Evolutionary conservation across 1,139 yeast genomes (phyloP).

Genomic region (Blastobotrys malaysiensis): DNA sequence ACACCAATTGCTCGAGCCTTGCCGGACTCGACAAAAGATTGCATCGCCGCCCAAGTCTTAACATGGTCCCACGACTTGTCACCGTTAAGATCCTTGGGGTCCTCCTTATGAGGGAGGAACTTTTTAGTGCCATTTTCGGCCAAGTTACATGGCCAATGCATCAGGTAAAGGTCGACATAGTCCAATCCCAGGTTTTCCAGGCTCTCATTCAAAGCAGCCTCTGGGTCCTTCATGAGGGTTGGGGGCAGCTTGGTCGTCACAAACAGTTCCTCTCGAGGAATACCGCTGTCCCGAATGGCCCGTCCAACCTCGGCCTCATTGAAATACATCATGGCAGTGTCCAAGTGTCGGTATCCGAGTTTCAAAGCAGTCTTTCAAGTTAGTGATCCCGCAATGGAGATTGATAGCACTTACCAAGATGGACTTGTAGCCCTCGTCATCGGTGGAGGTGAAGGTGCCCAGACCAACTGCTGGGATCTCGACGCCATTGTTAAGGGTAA

Average conservation of each 20-base stretch:
- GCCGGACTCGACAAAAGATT: slow-evolving; percentile 52
- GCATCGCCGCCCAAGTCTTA: slow-evolving; percentile 72
- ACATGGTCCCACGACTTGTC: slow-evolving; percentile 20
- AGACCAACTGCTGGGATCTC: slow-evolving; percentile 53
- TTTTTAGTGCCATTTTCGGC: slow-evolving; percentile 8
- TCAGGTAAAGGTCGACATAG: slow-evolving; percentile 66
- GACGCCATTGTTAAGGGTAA: slow-evolving; percentile 30
- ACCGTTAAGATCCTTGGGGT: not conserved
- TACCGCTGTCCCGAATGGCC: slow-evolving; percentile 38
- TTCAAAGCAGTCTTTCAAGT: slow-evolving; percentile 36
- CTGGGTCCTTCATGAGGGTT: slow-evolving; percentile 32
- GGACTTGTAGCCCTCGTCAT: not conserved
- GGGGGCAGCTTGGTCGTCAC: slow-evolving; percentile 46
- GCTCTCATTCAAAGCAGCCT: slow-evolving; percentile 53
- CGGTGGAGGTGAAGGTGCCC: slow-evolving; percentile 51
- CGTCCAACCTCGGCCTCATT: slow-evolving; percentile 52
- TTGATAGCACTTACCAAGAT: not conserved
- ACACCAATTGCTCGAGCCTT: slow-evolving; percentile 69
- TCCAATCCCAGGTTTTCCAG: slow-evolving; percentile 55
- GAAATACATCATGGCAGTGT: slow-evolving; percentile 19
- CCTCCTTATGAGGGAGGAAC: not conserved
- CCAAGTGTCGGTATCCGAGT: slow-evolving; percentile 42
- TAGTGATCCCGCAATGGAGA: not conserved
- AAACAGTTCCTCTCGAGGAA: slow-evolving; percentile 47
- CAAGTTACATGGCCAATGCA: slow-evolving; percentile 68